Base-by-base conservation (phyloP, 805 yeast species). In the Schwanniomyces occidentalis region DNA sequence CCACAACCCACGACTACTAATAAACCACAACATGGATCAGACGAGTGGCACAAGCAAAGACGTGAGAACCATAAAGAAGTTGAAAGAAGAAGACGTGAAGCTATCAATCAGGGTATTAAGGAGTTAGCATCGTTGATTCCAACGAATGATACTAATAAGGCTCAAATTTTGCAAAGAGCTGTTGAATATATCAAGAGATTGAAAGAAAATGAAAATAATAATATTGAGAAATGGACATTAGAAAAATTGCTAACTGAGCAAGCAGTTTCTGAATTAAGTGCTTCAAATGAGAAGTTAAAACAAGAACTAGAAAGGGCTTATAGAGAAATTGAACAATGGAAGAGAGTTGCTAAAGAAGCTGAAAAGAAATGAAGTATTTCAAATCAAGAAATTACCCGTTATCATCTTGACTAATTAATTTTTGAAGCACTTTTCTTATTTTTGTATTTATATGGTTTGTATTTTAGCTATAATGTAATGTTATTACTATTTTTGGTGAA, bases 1-100 rank as follows among this genome's bases (percentile, higher is more conserved):
- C 51, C 51, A 9, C 44, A 46, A 16, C 10, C 36, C 10, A 23
- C 36, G 6, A 24, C 34, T 22, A 39, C 42, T 21, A 39, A 42
- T 39, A 81, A 79, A 57, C 87, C 90, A 3, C 54, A 65, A 8
- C 83, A 82, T 28, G 93, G 93, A n/a, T 62, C 83, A 19, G 87
- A 82, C 28, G 95, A 85, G 57, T 85, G 93, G 91, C 88, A 83
- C 54, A 74, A 73, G 41, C 78, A 80, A 56, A 80, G 96, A 51
- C 82, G 85, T 52, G 86, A 86, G 50, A 90, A 88, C 61, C 99
- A 93, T 68, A 90, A 89, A 63, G 96, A 90, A 63, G 97, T 90
- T 15, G 97, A 90, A 65, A 76, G 95, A 55, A 79, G 96, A 49
- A 78, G 97, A 61, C 78, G 97, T 54, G 95, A 89, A 56, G 77